Percentiles rank a stretch among this genome's conserved stretches.
phyloP scores from a whole-genome alignment of 2,329 filamentous ascomycete species.

The Phialemoniopsis sp. region DNA sequence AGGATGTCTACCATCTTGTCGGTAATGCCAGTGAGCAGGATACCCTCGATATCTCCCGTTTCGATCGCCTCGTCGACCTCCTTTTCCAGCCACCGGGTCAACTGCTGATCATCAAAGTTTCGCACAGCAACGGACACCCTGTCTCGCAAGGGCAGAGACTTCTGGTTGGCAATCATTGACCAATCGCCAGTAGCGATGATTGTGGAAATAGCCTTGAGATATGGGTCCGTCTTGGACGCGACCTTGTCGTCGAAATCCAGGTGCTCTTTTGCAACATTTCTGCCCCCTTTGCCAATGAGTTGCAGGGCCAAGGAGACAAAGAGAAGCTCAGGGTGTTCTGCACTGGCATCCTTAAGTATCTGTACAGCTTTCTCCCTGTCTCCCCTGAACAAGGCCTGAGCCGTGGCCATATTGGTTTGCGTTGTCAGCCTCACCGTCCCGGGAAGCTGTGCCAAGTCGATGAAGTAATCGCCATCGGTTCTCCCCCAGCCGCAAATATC shows the following conservation, averaged over 20 bases:
- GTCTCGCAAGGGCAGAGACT: slow-evolving; percentile 69
- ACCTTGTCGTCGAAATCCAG: slow-evolving; percentile 56
- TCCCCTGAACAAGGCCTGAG: slow-evolving; percentile 70
- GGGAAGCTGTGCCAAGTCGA: slow-evolving; percentile 36
- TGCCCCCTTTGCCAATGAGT: slow-evolving; percentile 50
- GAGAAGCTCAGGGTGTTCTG: slow-evolving; percentile 57
- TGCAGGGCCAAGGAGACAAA: slow-evolving; percentile 67
- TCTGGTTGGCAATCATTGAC: slow-evolving; percentile 68
- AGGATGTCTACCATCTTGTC: slow-evolving; percentile 71
- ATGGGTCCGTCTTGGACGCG: slow-evolving; percentile 67
- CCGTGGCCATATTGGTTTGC: slow-evolving; percentile 69
- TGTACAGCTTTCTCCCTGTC: slow-evolving; percentile 64
- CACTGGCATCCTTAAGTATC: slow-evolving; percentile 64
- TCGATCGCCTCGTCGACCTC: slow-evolving; percentile 57
- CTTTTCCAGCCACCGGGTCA: slow-evolving; percentile 64
- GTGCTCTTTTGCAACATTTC: slow-evolving; percentile 36
- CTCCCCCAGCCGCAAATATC: slow-evolving; percentile 71
- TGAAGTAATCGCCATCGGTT: slow-evolving; percentile 38
- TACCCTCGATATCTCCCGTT: slow-evolving; percentile 70
- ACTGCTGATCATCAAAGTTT: slow-evolving; percentile 57
- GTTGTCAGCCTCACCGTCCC: slow-evolving; percentile 46
- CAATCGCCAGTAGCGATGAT: slow-evolving; percentile 76
- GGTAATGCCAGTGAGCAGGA: slow-evolving; percentile 74
- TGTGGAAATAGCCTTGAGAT: slow-evolving; percentile 74
- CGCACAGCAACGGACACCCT: slow-evolving; percentile 70